A percentile compares a stretch with the other conserved stretches of the same genome.
These are phyloP conservation scores for Eutrema yunnanense DNA, from an alignment of 345 rosid species.

Conservation along the genomic window DNA sequence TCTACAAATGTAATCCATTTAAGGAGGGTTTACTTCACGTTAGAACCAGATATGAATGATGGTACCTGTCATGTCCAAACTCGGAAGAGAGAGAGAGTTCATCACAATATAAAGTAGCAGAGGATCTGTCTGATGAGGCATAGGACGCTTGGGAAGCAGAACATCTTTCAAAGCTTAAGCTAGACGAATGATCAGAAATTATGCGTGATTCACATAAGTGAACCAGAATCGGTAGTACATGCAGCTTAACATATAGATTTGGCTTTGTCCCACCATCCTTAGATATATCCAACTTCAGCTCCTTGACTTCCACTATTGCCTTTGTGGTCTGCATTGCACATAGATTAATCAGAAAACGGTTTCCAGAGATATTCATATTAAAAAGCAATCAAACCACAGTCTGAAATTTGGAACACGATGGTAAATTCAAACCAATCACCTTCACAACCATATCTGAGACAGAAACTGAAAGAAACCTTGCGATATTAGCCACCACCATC, in stretches of 20 bases:
- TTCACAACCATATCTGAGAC: slow-evolving; percentile 76
- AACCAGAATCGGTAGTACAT: slow-evolving; percentile 60
- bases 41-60: slow-evolving; percentile 5
- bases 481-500: slow-evolving; percentile 85
- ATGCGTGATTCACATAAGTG: slow-evolving; percentile 55
- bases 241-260: slow-evolving; percentile 58
- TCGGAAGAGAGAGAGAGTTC: slow-evolving; percentile 74
- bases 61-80: slow-evolving; percentile 86
- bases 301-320: slow-evolving; percentile 66
- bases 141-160: slow-evolving; percentile 42
- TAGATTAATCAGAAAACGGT: not conserved
- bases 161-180: slow-evolving; percentile 35
- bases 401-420: not conserved
- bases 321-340: slow-evolving; percentile 58
- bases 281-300: slow-evolving; percentile 62
- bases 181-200: slow-evolving; percentile 51
- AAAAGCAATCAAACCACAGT: not conserved
- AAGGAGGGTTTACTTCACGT: not conserved
- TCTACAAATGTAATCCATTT: not conserved
- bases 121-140: slow-evolving; percentile 46
- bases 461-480: slow-evolving; percentile 86
- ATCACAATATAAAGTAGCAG: slow-evolving; percentile 73
- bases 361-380: not conserved
- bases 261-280: slow-evolving; percentile 74
- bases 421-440: slow-evolving; percentile 38